Evolutionary conservation across 176 grass and related monocot genomes (phyloP).

Genomic region (Hordeum marinum): DNA sequence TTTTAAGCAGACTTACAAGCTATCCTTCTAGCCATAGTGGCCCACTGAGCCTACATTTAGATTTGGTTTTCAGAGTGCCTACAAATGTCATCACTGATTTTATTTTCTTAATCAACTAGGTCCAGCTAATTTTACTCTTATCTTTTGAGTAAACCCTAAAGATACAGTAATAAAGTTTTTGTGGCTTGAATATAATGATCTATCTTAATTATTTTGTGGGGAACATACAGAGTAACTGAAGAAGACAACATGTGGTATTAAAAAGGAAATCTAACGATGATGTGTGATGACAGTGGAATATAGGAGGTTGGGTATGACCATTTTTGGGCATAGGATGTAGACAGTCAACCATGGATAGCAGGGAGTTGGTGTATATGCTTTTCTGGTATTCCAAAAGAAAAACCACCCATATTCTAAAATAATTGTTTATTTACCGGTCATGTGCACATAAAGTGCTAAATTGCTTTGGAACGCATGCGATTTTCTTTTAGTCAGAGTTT

Average conservation of each 20-base stretch:
- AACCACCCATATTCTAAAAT: not conserved
- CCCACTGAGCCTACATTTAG: constrained; percentile 6
- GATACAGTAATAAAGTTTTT: not conserved
- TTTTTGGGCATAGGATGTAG: not conserved
- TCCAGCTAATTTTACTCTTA: too few relatives aligned
- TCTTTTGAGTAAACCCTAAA: too few relatives aligned
- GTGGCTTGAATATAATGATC: not conserved
- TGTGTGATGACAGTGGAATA: not conserved
- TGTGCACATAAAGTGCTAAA: not conserved
- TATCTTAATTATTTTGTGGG: not conserved
- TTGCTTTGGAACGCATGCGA: not conserved
- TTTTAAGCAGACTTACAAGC: constrained; percentile 23
- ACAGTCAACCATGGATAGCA: not conserved
- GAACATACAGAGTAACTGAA: not conserved
- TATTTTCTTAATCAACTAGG: not conserved
- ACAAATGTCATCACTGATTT: not conserved
- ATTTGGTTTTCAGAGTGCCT: not conserved
- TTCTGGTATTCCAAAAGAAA: constrained; percentile 7
- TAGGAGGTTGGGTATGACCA: not conserved
- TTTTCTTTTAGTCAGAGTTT: not conserved
- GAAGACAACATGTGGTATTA: not conserved
- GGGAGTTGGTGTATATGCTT: not conserved
- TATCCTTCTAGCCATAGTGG: constrained; percentile 7
- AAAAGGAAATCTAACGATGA: not conserved
- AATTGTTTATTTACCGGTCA: not conserved